A percentile compares a stretch with the other conserved stretches of the same genome.
phyloP scores from a whole-genome alignment of 306 rosid species.

The Prunus padus region DNA sequence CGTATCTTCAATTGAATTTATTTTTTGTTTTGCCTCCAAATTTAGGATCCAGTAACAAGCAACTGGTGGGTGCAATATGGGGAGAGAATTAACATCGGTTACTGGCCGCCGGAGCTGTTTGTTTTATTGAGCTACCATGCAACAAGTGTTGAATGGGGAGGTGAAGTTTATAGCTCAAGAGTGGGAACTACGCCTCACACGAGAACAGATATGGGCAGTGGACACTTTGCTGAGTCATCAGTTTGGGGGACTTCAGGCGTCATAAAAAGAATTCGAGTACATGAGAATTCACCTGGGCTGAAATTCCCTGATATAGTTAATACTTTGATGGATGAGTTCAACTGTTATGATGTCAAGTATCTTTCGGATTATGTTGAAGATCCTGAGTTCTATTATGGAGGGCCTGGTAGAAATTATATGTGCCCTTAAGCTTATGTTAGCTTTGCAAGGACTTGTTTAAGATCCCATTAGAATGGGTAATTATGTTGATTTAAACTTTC shows the following conservation, averaged over 20 bases:
- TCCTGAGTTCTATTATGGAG: conserved; percentile 65
- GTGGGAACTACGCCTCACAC: conserved; percentile 54
- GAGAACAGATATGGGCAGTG: conserved; percentile 58
- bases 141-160: conserved; percentile 70
- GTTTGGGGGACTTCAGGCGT: not conserved
- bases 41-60: conserved; percentile 47
- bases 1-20: no score
- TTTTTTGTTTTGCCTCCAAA: not conserved
- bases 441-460: no score
- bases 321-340: conserved; percentile 40
- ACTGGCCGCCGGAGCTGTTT: conserved; percentile 66
- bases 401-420: conserved; percentile 49
- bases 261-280: conserved; percentile 51
- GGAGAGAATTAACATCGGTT: conserved; percentile 47
- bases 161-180: conserved; percentile 62
- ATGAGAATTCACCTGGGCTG: conserved; percentile 45
- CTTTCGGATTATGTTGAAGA: conserved; percentile 44
- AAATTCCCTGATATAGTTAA: conserved; percentile 47
- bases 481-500: no score
- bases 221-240: conserved; percentile 27
- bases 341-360: conserved; percentile 39
- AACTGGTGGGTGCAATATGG: conserved; percentile 76
- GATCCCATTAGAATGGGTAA: not conserved
- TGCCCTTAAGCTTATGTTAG: no score
- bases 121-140: conserved; percentile 30